Conservation (phyloP, 2,329 filamentous ascomycete species). For the Xylariaceae sp. region DNA sequence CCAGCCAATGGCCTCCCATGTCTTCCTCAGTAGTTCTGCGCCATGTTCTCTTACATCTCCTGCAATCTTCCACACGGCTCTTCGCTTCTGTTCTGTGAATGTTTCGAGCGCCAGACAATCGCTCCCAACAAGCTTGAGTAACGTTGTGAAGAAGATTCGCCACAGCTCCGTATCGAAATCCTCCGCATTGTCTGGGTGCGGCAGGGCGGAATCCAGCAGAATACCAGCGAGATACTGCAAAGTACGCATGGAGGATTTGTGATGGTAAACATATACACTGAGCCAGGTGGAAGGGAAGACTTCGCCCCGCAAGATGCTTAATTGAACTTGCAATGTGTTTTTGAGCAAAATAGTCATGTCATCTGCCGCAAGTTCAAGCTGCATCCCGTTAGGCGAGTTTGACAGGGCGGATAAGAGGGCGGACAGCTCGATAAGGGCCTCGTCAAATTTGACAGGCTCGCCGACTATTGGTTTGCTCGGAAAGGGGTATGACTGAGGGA, state of each 20-base stretch:
- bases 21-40: conserved; percentile 75
- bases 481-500: conserved; percentile 88
- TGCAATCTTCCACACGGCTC: conserved; percentile 98
- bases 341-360: conserved; percentile 73
- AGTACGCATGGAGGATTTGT: conserved; percentile 82
- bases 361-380: conserved; percentile 69
- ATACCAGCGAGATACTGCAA: conserved; percentile 78
- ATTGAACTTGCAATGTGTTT: conserved; percentile 76
- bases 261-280: conserved; percentile 88
- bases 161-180: conserved; percentile 89
- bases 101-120: conserved; percentile 87
- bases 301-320: conserved; percentile 83
- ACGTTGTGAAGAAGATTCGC: conserved; percentile 86
- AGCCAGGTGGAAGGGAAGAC: conserved; percentile 89
- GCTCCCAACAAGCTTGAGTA: conserved; percentile 86
- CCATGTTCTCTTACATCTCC: conserved; percentile 92
- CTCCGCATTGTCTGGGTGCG: conserved; percentile 86
- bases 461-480: conserved; percentile 65
- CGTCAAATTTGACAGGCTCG: conserved; percentile 63
- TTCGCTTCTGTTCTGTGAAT: conserved; percentile 92
- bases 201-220: conserved; percentile 78
- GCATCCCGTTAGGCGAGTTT: conserved; percentile 67
- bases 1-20: conserved; percentile 97
- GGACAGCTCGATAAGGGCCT: conserved; percentile 82
- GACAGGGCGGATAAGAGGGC: conserved; percentile 81